Evolutionary conservation across 805 yeast genomes (phyloP).

Genomic region (Suhomyces canberraensis): DNA sequence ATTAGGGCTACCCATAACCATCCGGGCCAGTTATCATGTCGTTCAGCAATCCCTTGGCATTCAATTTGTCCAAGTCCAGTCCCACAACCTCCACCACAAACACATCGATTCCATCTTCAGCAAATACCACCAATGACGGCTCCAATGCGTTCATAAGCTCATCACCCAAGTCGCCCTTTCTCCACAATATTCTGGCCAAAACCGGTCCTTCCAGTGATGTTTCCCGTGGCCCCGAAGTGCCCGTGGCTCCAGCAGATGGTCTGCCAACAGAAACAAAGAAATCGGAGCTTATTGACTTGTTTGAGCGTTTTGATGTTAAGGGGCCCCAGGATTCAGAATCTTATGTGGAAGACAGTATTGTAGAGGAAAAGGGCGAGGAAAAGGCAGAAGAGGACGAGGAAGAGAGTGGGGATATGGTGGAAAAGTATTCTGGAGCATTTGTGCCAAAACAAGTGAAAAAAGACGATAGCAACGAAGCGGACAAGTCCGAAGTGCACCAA

Average conservation of each 20-base stretch:
- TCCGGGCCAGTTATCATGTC: too few species aligned
- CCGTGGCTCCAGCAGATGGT: too few species aligned
- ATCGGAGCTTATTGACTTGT: conserved; percentile 27
- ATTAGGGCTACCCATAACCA: too few species aligned
- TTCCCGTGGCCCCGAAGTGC: too few species aligned
- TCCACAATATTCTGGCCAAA: conserved; percentile 15
- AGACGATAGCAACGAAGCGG: too few species aligned
- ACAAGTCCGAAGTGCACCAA: too few species aligned
- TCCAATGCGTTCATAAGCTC: conserved; percentile 1
- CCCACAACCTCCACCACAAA: conserved; percentile 43
- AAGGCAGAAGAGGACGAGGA: conserved; percentile 2
- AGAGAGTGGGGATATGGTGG: neutral
- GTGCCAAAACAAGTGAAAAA: neutral
- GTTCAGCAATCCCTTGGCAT: conserved; percentile 27
- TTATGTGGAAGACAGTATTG: conserved; percentile 1
- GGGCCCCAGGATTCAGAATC: neutral
- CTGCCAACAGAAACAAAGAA: too few species aligned
- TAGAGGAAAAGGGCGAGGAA: conserved; percentile 1
- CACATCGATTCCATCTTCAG: conserved; percentile 17
- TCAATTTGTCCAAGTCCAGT: conserved; percentile 36
- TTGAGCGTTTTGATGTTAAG: conserved; percentile 33
- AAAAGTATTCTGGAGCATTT: neutral
- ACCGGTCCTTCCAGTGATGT: neutral
- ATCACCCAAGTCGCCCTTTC: conserved; percentile 15
- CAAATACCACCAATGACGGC: conserved; percentile 1